Conservation (phyloP, 2,329 filamentous ascomycete species). For the Colletotrichum camelliae region DNA sequence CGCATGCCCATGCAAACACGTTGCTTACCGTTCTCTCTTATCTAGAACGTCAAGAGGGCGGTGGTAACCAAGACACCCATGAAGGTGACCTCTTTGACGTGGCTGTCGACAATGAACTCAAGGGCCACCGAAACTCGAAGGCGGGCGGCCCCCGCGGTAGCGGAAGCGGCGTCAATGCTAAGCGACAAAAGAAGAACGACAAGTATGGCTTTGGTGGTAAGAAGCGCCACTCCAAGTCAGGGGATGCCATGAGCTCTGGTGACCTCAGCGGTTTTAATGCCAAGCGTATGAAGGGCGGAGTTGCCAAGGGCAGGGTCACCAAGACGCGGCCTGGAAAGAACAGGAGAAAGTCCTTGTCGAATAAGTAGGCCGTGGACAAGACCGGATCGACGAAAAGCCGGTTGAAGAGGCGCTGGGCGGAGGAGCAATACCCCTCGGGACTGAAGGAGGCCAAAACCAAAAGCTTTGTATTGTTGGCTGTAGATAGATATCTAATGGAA, state of each 20-base stretch:
- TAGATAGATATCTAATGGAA: background rate
- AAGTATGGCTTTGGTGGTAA: conserved; percentile 97
- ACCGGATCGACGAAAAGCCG: background rate
- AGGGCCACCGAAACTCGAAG: conserved; percentile 50
- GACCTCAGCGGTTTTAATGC: conserved; percentile 82
- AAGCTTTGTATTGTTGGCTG: background rate
- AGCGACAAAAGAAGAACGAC: conserved; percentile 91
- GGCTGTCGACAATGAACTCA: conserved; percentile 74
- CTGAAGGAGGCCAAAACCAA: background rate
- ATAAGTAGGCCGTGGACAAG: conserved; percentile 6
- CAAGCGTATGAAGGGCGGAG: conserved; percentile 80
- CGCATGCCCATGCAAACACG: background rate
- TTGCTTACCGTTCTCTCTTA: background rate
- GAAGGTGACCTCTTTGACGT: conserved; percentile 93
- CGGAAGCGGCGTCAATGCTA: conserved; percentile 57
- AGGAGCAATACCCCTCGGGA: conserved; percentile 5
- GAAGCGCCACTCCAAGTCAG: conserved; percentile 90
- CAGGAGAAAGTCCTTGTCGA: conserved; percentile 51
- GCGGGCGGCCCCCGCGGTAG: conserved; percentile 39
- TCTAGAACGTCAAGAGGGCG: conserved; percentile 81
- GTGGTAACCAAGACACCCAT: conserved; percentile 66
- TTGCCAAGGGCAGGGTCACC: conserved; percentile 36
- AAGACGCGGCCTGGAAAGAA: conserved; percentile 53
- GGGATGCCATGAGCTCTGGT: conserved; percentile 81
- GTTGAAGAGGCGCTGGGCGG: background rate